A percentile compares a stretch with the other conserved stretches of the same genome.
These are phyloP conservation scores for Tetradesmus lagerheimii DNA, from an alignment of 139 green algal genomes.

Conservation along the genomic window DNA sequence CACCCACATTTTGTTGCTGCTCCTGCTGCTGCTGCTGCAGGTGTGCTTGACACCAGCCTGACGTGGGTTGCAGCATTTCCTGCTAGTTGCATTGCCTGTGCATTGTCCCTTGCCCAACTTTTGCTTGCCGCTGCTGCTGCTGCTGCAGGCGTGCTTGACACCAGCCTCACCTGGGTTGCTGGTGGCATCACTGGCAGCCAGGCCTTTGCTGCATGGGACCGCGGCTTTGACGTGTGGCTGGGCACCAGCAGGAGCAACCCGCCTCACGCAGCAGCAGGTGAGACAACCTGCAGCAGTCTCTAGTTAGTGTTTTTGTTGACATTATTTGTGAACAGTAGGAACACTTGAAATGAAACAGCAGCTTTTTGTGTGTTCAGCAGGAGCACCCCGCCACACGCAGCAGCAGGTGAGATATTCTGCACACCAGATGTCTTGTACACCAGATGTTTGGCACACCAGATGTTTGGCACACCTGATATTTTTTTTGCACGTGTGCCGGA, in stretches of 20 bases:
- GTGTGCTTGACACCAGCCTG: constrained; percentile 93
- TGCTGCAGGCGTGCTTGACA: constrained; percentile 87
- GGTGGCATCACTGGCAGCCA: constrained; percentile 83
- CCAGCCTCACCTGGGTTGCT: constrained; percentile 89
- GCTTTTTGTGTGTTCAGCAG: too few species aligned
- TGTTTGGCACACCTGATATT: too few species aligned
- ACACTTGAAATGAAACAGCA: too few species aligned
- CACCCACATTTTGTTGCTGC: too few species aligned
- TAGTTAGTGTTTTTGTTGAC: too few species aligned
- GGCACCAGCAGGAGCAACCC: constrained; percentile 91
- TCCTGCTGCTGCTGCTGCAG: not conserved
- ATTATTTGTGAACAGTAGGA: too few species aligned
- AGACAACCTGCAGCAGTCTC: constrained; percentile 50
- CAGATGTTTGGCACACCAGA: too few species aligned
- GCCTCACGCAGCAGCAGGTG: constrained; percentile 35
- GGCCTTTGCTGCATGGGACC: constrained; percentile 90
- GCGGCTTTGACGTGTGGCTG: constrained; percentile 96
- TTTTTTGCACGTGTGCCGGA: constrained; percentile 91
- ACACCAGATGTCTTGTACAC: too few species aligned
- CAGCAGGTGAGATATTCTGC: too few species aligned
- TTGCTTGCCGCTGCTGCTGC: not conserved
- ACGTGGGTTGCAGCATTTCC: constrained; percentile 87
- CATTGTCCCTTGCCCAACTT: too few species aligned
- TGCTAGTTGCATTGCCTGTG: constrained; percentile 86
- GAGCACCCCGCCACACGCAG: too few species aligned